phyloP scores from a whole-genome alignment of 441 rosid genomes.

The Corymbia calophylla region DNA sequence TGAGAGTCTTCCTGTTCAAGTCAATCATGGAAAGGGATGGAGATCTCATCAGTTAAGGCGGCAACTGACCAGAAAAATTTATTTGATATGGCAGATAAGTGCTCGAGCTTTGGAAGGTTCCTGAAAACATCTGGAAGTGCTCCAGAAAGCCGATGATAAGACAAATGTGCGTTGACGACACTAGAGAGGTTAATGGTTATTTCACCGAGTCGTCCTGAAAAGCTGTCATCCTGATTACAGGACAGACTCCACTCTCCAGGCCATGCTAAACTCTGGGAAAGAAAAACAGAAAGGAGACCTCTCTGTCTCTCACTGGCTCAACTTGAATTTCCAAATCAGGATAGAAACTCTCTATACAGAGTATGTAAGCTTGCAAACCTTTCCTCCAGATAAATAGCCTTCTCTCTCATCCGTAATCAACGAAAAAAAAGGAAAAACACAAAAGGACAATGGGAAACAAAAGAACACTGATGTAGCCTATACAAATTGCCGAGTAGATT shows the following conservation, averaged over 20 bases:
- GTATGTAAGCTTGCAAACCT: neutral
- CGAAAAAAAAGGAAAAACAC: neutral
- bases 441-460: neutral
- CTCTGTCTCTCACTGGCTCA: neutral
- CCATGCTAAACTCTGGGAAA: neutral
- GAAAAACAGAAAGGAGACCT: neutral
- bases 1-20: neutral
- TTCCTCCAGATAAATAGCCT: neutral
- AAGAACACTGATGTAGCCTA: neutral
- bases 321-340: neutral
- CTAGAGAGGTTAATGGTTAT: neutral
- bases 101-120: neutral
- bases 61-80: neutral
- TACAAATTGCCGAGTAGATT: neutral
- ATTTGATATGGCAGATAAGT: neutral
- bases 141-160: neutral
- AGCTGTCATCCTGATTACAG: neutral
- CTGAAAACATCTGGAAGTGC: neutral
- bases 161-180: neutral
- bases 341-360: neutral
- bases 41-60: neutral
- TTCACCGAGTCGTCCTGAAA: neutral
- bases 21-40: neutral
- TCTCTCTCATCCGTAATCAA: neutral
- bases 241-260: neutral